Evolutionary conservation across 495 filamentous ascomycete species (phyloP), one percentile per base, ranked within the genome.

Genomic region (Alectoria sarmentosa): DNA sequence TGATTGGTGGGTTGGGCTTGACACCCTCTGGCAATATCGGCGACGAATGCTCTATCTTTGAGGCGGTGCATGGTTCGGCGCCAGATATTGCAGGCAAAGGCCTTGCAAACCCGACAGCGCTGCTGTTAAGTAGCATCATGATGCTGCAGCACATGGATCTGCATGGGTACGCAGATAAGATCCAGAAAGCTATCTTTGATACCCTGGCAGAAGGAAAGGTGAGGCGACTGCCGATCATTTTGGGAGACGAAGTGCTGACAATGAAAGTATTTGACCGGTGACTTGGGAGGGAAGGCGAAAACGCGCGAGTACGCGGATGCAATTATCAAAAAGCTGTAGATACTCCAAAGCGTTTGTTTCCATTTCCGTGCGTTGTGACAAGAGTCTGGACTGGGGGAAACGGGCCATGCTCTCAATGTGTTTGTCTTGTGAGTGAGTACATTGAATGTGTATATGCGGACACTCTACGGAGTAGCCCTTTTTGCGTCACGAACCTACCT

Each of bases 61-160:
- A 98, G 82, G 95, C 94, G 66, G 95, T 98, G 72, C 94, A 98
- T 80, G 94, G 94, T 71, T 96, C 92, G 54, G 94, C 94, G 41
- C 94, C 94, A 57, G 94, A 98, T 76, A 98, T 98, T 73, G 95
- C 93, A 61, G 94, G 94, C 75, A 92, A 96, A 85, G 86, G 84
- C 54, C 87, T 96, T 61, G 93, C 93, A 72, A 98, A 98, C 83
- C 93, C 93, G 58, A 96, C 93, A 69, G 93, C 92, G 64, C 82
- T 96, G 66, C 83, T 98, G 60, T 84, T 96, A 68, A 89, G 85
- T 77, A 90, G 86, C 73, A 91, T 96, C 77, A 98, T 98, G 94
- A 98, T 98, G 94, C 79, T 98, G 84, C 89, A 95, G 76, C 95
- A 98, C 80, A 98, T 98, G 95, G 88, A 88, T 69, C 82, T 98